phyloP scores from a whole-genome alignment of 441 rosid species.

The Mallotus japonicus region DNA sequence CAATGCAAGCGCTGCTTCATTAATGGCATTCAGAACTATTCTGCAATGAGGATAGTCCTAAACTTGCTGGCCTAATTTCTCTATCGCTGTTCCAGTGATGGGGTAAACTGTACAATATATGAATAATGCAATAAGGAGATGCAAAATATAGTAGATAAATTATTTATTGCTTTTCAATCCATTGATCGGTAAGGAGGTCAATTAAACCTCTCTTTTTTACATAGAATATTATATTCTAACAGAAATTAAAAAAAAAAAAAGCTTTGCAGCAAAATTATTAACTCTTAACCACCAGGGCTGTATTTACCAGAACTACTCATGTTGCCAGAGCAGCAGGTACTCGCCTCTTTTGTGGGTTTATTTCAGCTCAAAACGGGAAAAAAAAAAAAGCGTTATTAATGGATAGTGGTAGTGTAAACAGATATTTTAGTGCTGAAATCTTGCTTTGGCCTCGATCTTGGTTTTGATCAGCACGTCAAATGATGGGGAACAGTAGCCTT shows the following conservation, averaged over 20 bases:
- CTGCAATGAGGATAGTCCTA: too few species aligned
- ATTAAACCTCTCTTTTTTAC: too few species aligned
- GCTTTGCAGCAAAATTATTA: neutral
- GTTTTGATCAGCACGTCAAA: constrained; percentile 25
- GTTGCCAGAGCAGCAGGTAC: neutral
- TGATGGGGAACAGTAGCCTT: constrained; percentile 38
- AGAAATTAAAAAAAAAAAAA: neutral
- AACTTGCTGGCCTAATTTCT: too few species aligned
- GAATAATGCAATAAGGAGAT: neutral
- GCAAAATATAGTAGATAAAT: neutral
- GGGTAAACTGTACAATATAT: too few species aligned
- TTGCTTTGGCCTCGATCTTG: constrained; percentile 3
- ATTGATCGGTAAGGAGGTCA: neutral
- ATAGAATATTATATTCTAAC: neutral
- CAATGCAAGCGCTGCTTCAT: too few species aligned
- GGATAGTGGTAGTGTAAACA: too few species aligned
- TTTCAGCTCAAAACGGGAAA: neutral
- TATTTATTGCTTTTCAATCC: neutral
- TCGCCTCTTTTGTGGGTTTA: neutral
- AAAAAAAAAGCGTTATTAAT: too few species aligned
- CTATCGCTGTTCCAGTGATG: too few species aligned
- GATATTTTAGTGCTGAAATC: neutral
- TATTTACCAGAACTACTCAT: neutral
- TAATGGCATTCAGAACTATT: too few species aligned
- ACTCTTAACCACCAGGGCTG: neutral